Percentiles rank a stretch among this genome's conserved stretches.
These are phyloP conservation scores for Alternaria ventricosa DNA, from an alignment of 2,329 filamentous ascomycete genomes.

Conservation along the genomic window DNA sequence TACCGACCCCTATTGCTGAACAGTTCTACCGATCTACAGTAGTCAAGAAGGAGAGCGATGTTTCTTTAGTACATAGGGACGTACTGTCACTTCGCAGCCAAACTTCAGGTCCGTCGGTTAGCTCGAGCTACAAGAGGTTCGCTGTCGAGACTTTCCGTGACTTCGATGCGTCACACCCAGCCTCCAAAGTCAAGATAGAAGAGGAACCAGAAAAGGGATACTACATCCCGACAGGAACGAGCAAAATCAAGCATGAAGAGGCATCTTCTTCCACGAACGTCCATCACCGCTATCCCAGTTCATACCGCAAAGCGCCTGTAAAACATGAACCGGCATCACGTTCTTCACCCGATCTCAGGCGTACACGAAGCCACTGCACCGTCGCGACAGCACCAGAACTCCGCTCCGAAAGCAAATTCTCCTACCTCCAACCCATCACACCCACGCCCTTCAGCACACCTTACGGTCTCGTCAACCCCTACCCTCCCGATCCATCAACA, in stretches of 20 bases:
- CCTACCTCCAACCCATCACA: slow-evolving; percentile 67
- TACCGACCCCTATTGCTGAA: not conserved
- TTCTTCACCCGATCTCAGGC: not conserved
- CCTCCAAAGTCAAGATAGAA: not conserved
- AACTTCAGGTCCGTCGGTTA: not conserved
- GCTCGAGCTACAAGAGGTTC: not conserved
- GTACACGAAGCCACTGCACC: slow-evolving; percentile 41
- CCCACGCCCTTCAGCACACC: slow-evolving; percentile 78
- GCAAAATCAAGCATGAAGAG: not conserved
- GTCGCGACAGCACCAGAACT: slow-evolving; percentile 54
- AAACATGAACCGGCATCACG: not conserved
- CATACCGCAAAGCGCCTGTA: not conserved
- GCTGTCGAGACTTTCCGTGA: slow-evolving; percentile 19
- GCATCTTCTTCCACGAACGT: not conserved
- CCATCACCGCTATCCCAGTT: not conserved
- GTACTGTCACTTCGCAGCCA: not conserved
- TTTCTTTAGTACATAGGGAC: not conserved
- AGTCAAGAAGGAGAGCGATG: not conserved
- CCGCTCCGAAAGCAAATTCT: slow-evolving; percentile 74
- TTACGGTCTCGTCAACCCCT: not conserved
- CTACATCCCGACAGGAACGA: not conserved
- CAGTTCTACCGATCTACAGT: not conserved
- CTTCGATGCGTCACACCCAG: not conserved
- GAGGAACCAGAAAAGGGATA: not conserved
- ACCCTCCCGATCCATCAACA: not conserved